Percentiles rank a stretch among this genome's conserved stretches.
Evolutionary conservation across 2,329 filamentous ascomycete species (phyloP).

Genomic region (Hymenoscyphus repandus): DNA sequence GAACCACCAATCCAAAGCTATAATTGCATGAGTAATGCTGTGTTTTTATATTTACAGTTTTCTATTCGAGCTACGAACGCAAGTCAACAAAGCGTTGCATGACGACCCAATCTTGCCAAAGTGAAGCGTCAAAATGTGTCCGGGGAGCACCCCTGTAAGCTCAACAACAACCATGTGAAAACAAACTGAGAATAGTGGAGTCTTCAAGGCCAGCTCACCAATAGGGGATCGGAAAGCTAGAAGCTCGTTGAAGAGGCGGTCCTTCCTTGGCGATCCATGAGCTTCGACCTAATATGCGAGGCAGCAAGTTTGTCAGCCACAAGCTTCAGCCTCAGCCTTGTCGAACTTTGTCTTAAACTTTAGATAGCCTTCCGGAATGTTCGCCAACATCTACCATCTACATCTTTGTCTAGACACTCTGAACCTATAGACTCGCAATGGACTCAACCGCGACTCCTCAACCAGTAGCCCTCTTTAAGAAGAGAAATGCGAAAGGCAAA

Average conservation of each 20-base stretch:
- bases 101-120: too few relatives aligned
- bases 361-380: not conserved
- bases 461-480: constrained; percentile 71
- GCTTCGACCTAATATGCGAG: not conserved
- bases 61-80: not conserved
- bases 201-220: too few relatives aligned
- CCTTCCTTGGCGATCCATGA: not conserved
- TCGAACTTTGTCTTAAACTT: not conserved
- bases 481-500: constrained; percentile 71
- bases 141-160: not conserved
- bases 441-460: constrained; percentile 4
- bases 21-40: not conserved
- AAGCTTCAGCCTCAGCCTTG: constrained; percentile 4
- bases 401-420: not conserved
- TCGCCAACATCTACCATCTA: not conserved
- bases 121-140: not conserved
- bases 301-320: constrained; percentile 1
- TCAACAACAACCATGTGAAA: not conserved
- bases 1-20: too few relatives aligned
- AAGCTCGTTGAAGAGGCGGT: too few relatives aligned
- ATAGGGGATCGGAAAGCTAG: too few relatives aligned
- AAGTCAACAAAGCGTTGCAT: constrained; percentile 11
- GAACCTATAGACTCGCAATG: not conserved
- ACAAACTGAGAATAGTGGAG: too few relatives aligned
- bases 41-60: not conserved